phyloP scores from a whole-genome alignment of 441 rosid species.

The Corymbia calophylla region DNA sequence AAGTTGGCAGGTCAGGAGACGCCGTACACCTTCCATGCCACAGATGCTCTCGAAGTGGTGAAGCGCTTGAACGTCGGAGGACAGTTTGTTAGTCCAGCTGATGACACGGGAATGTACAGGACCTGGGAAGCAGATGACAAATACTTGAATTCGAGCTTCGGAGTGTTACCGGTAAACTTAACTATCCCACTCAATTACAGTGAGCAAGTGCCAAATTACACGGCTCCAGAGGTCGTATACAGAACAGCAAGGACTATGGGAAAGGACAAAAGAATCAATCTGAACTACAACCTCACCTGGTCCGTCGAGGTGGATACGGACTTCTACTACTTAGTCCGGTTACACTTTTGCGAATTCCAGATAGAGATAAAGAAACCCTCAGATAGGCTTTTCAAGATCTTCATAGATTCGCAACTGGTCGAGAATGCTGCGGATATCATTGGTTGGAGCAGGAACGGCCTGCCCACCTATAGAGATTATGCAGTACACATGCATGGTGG shows the following conservation, averaged over 20 bases:
- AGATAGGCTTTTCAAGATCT: neutral
- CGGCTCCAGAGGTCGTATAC: neutral
- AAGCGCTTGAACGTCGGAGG: neutral
- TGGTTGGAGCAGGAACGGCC: fast-evolving
- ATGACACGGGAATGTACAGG: neutral
- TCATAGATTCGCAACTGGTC: neutral
- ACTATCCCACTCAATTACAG: neutral
- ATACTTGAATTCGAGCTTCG: fast-evolving
- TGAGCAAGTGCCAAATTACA: neutral
- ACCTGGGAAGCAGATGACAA: fast-evolving
- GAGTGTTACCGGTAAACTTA: neutral
- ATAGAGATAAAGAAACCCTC: fast-evolving
- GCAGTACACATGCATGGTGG: neutral
- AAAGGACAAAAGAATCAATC: fast-evolving
- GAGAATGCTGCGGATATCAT: fast-evolving
- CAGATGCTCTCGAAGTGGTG: neutral
- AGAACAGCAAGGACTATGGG: fast-evolving
- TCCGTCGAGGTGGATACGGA: neutral
- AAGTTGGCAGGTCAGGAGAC: fast-evolving
- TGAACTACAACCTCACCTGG: neutral
- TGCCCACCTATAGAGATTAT: neutral
- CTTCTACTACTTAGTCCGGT: neutral
- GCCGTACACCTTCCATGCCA: fast-evolving
- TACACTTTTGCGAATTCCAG: neutral
- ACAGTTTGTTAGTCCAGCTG: neutral